A percentile compares a stretch with the other conserved stretches of the same genome.
phyloP scores from a whole-genome alignment of 2,329 filamentous ascomycete species.

The Fusarium siculi region DNA sequence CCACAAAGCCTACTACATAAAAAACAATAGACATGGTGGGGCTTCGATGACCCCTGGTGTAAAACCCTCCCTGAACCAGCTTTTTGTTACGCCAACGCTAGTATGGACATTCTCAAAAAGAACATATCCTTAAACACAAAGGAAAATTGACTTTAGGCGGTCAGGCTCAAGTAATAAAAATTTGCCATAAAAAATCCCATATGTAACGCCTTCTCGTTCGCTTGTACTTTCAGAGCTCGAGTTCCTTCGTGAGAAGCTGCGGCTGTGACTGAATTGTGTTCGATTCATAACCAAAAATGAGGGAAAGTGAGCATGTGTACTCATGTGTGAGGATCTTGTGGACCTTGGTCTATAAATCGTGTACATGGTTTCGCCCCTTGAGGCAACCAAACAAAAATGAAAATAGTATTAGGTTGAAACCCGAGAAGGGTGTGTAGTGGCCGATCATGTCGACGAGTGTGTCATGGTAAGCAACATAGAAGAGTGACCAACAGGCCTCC shows the following conservation, averaged over 20 bases:
- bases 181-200: conserved; percentile 14
- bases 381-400: conserved; percentile 18
- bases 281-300: conserved; percentile 16
- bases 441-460: neutral
- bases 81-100: conserved; percentile 48
- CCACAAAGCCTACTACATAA: conserved; percentile 6
- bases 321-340: conserved; percentile 26
- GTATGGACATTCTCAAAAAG: conserved; percentile 43
- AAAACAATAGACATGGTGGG: conserved; percentile 23
- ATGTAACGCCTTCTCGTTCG: conserved; percentile 36
- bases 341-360: conserved; percentile 43
- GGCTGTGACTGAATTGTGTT: conserved; percentile 18
- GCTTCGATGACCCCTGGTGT: conserved; percentile 10
- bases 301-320: conserved; percentile 17
- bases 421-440: conserved; percentile 5
- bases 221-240: conserved; percentile 25
- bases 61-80: conserved; percentile 26
- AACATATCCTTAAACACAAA: conserved; percentile 25
- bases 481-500: neutral
- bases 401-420: conserved; percentile 27
- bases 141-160: conserved; percentile 16
- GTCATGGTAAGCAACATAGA: neutral
- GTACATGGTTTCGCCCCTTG: conserved; percentile 25
- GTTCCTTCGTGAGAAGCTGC: conserved; percentile 16
- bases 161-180: neutral